phyloP scores from a whole-genome alignment of 2,329 filamentous ascomycete species.

The Pseudocercospora musae region DNA sequence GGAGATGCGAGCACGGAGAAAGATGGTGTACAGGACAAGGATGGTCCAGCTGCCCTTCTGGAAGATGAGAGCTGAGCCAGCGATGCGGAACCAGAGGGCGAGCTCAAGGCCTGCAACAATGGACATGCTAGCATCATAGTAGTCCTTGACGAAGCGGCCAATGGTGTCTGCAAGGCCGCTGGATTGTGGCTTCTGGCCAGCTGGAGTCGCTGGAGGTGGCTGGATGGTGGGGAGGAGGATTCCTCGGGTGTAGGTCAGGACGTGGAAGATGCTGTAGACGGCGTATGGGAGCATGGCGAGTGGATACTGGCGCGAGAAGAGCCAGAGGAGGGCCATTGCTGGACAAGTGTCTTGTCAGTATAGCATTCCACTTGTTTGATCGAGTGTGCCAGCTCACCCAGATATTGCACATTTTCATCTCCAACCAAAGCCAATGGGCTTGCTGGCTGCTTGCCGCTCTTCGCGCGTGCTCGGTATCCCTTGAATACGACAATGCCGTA shows the following conservation, averaged over 20 bases:
- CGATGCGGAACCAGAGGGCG: constrained; percentile 75
- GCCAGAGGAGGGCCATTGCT: constrained; percentile 95
- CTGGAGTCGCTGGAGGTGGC: constrained; percentile 55
- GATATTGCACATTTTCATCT: constrained; percentile 97
- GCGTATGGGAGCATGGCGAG: constrained; percentile 89
- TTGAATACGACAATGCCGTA: constrained; percentile 99
- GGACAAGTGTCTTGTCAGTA: constrained; percentile 16
- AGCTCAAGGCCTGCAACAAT: constrained; percentile 88
- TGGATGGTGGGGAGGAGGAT: constrained; percentile 86
- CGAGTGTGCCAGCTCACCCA: constrained; percentile 60
- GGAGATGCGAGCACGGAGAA: constrained; percentile 83
- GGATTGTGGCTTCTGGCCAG: constrained; percentile 57
- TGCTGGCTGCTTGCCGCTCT: constrained; percentile 62
- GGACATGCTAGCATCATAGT: constrained; percentile 96
- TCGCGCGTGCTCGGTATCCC: constrained; percentile 81
- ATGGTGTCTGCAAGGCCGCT: constrained; percentile 75
- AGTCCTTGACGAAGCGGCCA: constrained; percentile 91
- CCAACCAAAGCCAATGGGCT: constrained; percentile 65
- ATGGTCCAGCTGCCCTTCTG: constrained; percentile 88
- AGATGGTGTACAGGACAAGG: constrained; percentile 78
- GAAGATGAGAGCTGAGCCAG: constrained; percentile 81
- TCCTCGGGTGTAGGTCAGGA: constrained; percentile 91
- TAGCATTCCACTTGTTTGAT: background rate
- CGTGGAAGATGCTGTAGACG: constrained; percentile 98
- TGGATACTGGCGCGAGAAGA: constrained; percentile 83